Conservation (phyloP, 1,284 basidiomycete species). For the Ustilago shanxiensis region DNA sequence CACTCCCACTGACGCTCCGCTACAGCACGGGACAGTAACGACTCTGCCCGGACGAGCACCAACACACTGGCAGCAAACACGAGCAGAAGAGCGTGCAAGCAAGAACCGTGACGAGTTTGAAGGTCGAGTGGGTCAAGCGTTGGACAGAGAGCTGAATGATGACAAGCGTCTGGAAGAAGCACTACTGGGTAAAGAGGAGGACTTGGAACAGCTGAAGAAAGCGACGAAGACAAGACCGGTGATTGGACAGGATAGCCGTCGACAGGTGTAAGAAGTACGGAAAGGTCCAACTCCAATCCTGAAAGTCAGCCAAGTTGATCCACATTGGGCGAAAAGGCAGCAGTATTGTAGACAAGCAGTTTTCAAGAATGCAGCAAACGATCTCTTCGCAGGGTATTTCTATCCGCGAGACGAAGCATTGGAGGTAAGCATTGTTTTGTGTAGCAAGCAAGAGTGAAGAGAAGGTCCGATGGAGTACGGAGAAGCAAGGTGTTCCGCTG, state of each 20-base stretch:
- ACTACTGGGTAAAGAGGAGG: slow-evolving; percentile 49
- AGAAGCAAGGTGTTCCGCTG: no score
- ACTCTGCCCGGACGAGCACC: slow-evolving; percentile 41
- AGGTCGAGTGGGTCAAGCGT: slow-evolving; percentile 27
- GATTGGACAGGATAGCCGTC: slow-evolving; percentile 38
- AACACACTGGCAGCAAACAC: slow-evolving; percentile 44
- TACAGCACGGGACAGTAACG: slow-evolving; percentile 32
- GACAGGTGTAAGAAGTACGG: slow-evolving; percentile 39
- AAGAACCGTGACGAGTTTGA: slow-evolving; percentile 35
- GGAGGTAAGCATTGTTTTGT: neutral
- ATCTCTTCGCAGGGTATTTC: no score
- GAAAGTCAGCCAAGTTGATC: no score
- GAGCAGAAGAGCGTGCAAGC: slow-evolving; percentile 39
- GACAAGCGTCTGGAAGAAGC: slow-evolving; percentile 49
- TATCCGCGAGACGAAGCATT: no score
- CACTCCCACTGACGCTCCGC: slow-evolving; percentile 17
- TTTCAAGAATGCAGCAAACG: no score
- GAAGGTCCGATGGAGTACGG: no score
- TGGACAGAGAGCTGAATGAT: slow-evolving; percentile 40
- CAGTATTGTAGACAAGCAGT: no score
- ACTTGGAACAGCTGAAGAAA: slow-evolving; percentile 26
- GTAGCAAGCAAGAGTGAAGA: no score
- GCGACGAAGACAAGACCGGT: slow-evolving; percentile 26
- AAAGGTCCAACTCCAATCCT: no score
- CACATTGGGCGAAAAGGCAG: no score